These are phyloP conservation scores for Cryphonectria japonica DNA, from an alignment of 2,329 filamentous ascomycete genomes.

Conservation along the genomic window DNA sequence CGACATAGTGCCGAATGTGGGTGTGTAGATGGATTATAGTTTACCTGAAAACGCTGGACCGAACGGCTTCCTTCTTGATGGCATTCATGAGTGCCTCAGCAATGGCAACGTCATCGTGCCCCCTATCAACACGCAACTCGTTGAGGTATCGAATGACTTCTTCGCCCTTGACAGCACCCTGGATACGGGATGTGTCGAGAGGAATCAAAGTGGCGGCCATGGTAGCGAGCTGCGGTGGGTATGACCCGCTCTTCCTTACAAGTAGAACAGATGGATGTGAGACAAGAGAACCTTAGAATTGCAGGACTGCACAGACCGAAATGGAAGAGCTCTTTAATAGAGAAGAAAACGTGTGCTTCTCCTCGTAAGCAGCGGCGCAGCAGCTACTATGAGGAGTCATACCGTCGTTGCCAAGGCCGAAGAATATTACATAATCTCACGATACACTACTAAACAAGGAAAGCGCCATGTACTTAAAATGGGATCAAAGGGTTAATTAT, in stretches of 20 bases:
- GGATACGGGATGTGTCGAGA: conserved; percentile 9
- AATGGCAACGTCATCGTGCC: conserved; percentile 8
- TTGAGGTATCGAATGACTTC: conserved; percentile 10
- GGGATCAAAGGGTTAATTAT: no score
- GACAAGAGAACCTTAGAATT: no score
- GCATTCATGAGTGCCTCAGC: conserved; percentile 13
- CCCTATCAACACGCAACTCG: neutral
- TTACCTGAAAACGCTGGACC: conserved; percentile 2
- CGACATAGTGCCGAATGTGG: no score
- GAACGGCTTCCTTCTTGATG: neutral
- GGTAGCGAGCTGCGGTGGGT: neutral
- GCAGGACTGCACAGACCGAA: no score
- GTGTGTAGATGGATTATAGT: neutral
- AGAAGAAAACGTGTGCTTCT: no score
- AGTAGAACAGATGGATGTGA: neutral
- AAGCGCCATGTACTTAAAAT: no score
- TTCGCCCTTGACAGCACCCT: neutral
- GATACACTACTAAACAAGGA: no score
- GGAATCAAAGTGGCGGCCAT: neutral
- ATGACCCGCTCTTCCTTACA: neutral
- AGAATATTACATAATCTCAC: no score
- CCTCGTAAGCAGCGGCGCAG: no score
- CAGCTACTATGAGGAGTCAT: no score
- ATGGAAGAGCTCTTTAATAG: no score
- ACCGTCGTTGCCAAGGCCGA: no score